Percentiles rank a stretch among this genome's conserved stretches.
Evolutionary conservation across 1,284 basidiomycete genomes (phyloP).

Genomic region (Pascua guehoae): DNA sequence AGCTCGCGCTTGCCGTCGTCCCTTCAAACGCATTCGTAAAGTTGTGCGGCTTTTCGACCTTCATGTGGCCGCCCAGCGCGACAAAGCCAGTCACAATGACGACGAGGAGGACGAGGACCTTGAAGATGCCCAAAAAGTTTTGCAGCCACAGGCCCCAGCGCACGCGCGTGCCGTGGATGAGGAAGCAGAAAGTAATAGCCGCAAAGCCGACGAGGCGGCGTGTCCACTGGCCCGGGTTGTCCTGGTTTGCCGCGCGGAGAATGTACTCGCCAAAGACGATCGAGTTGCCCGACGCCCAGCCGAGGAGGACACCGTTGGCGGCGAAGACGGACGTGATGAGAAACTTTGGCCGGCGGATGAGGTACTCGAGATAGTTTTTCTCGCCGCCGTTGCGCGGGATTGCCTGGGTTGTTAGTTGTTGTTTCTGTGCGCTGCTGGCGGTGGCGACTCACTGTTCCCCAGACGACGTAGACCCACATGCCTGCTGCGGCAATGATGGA

Average conservation of each 20-base stretch:
- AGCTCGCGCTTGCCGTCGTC: constrained; percentile 29
- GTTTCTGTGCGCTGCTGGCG: no score
- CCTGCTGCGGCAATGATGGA: constrained; percentile 25
- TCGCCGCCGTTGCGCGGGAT: constrained; percentile 24
- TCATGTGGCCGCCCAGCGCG: constrained; percentile 54
- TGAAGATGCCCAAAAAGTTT: constrained; percentile 10
- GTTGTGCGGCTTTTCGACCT: constrained; percentile 54
- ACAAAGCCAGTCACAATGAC: constrained; percentile 54
- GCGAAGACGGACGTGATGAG: constrained; percentile 18
- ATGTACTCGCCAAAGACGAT: constrained; percentile 19
- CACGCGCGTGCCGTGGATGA: constrained; percentile 24
- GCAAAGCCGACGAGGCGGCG: constrained; percentile 14
- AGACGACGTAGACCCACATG: constrained; percentile 30
- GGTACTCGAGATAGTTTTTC: constrained; percentile 26
- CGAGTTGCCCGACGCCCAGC: constrained; percentile 17
- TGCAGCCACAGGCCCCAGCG: constrained; percentile 9
- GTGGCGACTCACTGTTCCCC: constrained; percentile 7
- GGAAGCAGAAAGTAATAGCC: constrained; percentile 11
- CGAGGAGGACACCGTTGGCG: constrained; percentile 18
- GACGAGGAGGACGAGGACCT: constrained; percentile 8
- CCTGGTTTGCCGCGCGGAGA: constrained; percentile 15
- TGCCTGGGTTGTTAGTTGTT: background rate
- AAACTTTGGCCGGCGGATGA: constrained; percentile 16
- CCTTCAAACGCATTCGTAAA: constrained; percentile 56
- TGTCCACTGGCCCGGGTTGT: constrained; percentile 10